These are phyloP conservation scores for Cucumis cinereus DNA, from an alignment of 306 rosid genomes.

Conservation along the genomic window DNA sequence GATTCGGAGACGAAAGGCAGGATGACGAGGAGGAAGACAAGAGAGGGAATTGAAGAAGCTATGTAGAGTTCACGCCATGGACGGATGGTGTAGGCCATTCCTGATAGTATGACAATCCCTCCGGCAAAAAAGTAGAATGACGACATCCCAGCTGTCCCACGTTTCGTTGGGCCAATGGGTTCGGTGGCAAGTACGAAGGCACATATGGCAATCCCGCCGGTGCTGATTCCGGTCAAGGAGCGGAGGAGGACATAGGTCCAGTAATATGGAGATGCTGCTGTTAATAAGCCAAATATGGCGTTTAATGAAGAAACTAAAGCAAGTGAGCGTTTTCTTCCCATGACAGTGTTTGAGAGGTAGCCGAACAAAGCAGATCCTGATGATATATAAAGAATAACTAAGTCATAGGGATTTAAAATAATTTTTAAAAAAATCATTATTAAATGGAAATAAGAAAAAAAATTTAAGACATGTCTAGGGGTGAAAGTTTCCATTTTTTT, in stretches of 20 bases:
- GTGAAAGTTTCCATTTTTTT: too few species aligned
- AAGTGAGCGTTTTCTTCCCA: constrained; percentile 81
- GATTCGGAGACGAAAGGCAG: constrained; percentile 62
- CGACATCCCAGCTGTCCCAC: constrained; percentile 61
- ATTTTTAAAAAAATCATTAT: too few species aligned
- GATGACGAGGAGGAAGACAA: constrained; percentile 34
- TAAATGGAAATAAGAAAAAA: too few species aligned
- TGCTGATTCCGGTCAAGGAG: constrained; percentile 61
- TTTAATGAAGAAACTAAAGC: constrained; percentile 47
- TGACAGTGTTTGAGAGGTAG: constrained; percentile 56
- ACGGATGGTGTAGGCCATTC: constrained; percentile 40
- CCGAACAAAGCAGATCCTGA: constrained; percentile 85
- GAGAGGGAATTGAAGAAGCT: constrained; percentile 59
- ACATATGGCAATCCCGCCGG: constrained; percentile 63
- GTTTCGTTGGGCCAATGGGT: constrained; percentile 55
- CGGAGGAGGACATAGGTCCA: constrained; percentile 49
- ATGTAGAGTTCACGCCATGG: constrained; percentile 65
- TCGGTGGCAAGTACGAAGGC: constrained; percentile 70
- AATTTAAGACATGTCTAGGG: too few species aligned
- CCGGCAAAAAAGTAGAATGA: constrained; percentile 75
- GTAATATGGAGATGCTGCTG: constrained; percentile 51
- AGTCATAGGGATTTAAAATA: too few species aligned
- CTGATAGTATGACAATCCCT: constrained; percentile 53
- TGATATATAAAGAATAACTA: not conserved
- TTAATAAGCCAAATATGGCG: constrained; percentile 53